phyloP scores from a whole-genome alignment of 129 eudicot genomes.

The Helichrysum umbraculigerum region DNA sequence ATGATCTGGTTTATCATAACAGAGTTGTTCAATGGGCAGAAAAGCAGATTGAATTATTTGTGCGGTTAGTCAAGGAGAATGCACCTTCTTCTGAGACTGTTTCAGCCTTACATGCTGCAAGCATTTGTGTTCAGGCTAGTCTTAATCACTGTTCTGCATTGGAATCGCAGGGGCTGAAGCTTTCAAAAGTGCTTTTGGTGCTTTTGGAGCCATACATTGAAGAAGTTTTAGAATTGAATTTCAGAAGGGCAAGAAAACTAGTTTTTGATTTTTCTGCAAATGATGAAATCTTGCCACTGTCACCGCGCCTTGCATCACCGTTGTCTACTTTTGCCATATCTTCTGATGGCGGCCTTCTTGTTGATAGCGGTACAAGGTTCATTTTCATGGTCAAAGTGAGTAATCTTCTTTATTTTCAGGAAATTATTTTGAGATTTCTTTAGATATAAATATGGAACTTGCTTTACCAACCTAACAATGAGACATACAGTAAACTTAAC shows the following conservation, averaged over 20 bases:
- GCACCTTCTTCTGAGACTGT: conserved; percentile 89
- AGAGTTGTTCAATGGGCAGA: conserved; percentile 94
- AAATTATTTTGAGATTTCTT: background rate
- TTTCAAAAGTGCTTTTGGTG: conserved; percentile 82
- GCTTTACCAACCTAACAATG: conserved; percentile 19
- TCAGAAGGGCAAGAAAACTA: conserved; percentile 71
- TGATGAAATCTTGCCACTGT: conserved; percentile 67
- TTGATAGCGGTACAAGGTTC: conserved; percentile 80
- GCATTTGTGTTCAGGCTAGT: conserved; percentile 91
- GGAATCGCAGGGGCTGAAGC: conserved; percentile 78
- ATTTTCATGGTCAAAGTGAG: conserved; percentile 82
- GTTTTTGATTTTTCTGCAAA: conserved; percentile 68
- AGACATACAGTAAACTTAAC: background rate
- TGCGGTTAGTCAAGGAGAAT: conserved; percentile 78
- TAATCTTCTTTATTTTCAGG: conserved; percentile 1
- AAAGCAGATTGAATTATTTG: conserved; percentile 77
- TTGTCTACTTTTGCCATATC: conserved; percentile 78
- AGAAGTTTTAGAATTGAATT: conserved; percentile 88
- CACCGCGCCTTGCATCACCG: conserved; percentile 93
- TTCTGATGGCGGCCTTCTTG: conserved; percentile 68
- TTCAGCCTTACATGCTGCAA: conserved; percentile 76
- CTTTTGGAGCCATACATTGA: conserved; percentile 82
- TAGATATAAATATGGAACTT: background rate
- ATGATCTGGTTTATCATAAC: conserved; percentile 65
- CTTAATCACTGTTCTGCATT: conserved; percentile 72